Conservation (phyloP, 2,329 filamentous ascomycete species). For the Monosporascus sp. region DNA sequence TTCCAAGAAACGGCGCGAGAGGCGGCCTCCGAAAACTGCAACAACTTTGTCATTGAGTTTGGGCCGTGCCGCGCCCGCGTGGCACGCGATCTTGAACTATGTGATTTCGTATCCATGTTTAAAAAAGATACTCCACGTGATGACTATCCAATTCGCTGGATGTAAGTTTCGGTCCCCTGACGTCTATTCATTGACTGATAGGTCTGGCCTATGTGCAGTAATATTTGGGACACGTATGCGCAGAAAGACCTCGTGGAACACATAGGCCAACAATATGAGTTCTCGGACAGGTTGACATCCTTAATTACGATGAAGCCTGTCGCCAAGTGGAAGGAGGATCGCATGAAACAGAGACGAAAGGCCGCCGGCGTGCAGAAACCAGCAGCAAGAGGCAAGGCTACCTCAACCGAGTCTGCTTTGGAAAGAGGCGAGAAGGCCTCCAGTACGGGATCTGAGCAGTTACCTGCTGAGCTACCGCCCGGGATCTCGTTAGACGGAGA, state of each 20-base stretch:
- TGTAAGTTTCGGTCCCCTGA: slow-evolving; percentile 39
- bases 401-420: neutral
- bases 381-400: neutral
- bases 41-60: slow-evolving; percentile 64
- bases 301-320: slow-evolving; percentile 42
- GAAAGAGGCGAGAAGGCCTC: neutral
- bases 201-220: slow-evolving; percentile 35
- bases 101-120: slow-evolving; percentile 36
- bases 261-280: slow-evolving; percentile 59
- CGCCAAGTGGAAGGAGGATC: slow-evolving; percentile 1
- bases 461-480: neutral
- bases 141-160: slow-evolving; percentile 58
- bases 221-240: slow-evolving; percentile 63
- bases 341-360: neutral
- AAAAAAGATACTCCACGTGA: slow-evolving; percentile 30
- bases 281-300: slow-evolving; percentile 60
- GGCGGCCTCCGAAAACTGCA: slow-evolving; percentile 35
- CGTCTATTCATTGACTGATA: slow-evolving; percentile 2
- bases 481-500: slow-evolving; percentile 5
- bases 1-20: slow-evolving; percentile 39
- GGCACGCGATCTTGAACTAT: slow-evolving; percentile 45
- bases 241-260: slow-evolving; percentile 50
- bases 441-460: neutral
- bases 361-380: neutral
- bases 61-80: slow-evolving; percentile 49